Conservation (phyloP, 2,329 filamentous ascomycete species). For the Epichloe hybrida region DNA sequence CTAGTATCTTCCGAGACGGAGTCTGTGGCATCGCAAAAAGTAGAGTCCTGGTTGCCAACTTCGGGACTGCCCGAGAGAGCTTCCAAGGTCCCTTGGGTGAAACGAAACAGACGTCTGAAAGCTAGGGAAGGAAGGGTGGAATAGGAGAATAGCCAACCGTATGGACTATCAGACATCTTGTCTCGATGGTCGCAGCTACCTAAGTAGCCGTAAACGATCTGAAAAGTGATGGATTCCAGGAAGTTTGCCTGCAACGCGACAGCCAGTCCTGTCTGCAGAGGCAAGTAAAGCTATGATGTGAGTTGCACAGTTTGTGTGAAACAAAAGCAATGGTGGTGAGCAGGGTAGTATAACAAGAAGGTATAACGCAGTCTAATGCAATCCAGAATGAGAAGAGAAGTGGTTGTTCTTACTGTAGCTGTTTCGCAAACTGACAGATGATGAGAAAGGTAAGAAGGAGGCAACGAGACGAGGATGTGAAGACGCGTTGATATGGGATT, state of each 20-base stretch:
- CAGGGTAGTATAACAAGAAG: neutral
- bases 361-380: neutral
- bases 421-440: neutral
- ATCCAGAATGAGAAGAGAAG: neutral
- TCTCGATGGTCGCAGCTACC: neutral
- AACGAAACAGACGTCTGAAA: neutral
- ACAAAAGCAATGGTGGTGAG: neutral
- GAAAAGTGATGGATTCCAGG: neutral
- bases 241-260: neutral
- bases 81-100: neutral
- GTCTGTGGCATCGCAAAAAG: neutral
- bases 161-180: neutral
- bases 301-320: neutral
- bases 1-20: neutral
- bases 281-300: neutral
- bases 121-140: neutral
- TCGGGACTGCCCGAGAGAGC: neutral
- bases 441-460: constrained; percentile 1
- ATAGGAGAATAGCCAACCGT: neutral
- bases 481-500: neutral
- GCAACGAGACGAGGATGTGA: neutral
- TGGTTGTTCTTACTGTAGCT: constrained; percentile 2
- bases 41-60: neutral
- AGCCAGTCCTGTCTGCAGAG: neutral
- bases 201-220: neutral